These are phyloP conservation scores for Cutaneotrichosporon sp. DNA, from an alignment of 1,284 basidiomycete species.

Conservation along the genomic window DNA sequence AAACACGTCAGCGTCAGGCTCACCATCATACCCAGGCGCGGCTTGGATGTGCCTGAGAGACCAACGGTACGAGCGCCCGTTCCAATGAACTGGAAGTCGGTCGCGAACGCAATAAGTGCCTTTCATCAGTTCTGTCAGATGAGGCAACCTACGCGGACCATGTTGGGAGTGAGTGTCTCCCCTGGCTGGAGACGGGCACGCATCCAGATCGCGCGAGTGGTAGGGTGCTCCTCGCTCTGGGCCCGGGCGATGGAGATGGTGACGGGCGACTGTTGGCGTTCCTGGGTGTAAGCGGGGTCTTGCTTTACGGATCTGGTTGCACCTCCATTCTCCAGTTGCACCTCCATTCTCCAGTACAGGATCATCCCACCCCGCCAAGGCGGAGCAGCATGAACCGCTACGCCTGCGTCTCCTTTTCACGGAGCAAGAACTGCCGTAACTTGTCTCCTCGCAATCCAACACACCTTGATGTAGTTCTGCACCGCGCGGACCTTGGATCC, in stretches of 20 bases:
- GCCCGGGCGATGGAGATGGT: conserved; percentile 56
- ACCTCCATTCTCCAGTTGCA: too few relatives aligned
- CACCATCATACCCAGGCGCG: conserved; percentile 67
- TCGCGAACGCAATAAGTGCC: conserved; percentile 83
- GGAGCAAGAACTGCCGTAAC: neutral
- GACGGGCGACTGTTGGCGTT: conserved; percentile 65
- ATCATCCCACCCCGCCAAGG: neutral
- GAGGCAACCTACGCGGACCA: conserved; percentile 65
- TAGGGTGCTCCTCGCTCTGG: conserved; percentile 24
- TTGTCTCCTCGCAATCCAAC: neutral
- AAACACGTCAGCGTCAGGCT: conserved; percentile 34
- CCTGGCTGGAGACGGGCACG: conserved; percentile 61
- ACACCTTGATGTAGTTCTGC: conserved; percentile 60
- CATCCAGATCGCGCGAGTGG: conserved; percentile 74
- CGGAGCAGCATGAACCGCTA: neutral
- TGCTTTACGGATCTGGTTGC: too few relatives aligned
- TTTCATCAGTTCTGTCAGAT: conserved; percentile 42
- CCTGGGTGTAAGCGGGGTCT: conserved; percentile 9
- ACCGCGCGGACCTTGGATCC: conserved; percentile 32
- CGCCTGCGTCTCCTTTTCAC: neutral
- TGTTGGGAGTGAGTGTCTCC: conserved; percentile 63
- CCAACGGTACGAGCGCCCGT: conserved; percentile 66
- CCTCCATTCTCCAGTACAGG: too few relatives aligned
- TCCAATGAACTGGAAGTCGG: conserved; percentile 75
- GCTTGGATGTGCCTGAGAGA: conserved; percentile 55